These are phyloP conservation scores for Tritrichomonas foetus DNA, from an alignment of 208 protist genomes.

Conservation along the genomic window DNA sequence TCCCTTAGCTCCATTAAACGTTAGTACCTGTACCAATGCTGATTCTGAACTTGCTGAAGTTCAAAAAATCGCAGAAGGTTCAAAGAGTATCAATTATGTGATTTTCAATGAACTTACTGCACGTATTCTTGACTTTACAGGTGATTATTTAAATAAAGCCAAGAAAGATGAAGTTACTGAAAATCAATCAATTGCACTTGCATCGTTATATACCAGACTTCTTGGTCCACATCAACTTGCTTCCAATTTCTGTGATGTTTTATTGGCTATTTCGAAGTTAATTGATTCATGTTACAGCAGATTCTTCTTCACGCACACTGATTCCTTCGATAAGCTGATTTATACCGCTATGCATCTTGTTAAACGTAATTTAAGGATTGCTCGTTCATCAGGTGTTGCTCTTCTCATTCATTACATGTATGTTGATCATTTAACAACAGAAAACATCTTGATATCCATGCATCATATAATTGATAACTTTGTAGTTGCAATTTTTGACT, in stretches of 20 bases:
- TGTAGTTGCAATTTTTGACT: neutral
- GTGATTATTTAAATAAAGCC: neutral
- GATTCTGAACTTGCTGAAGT: too few species aligned
- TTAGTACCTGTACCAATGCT: too few species aligned
- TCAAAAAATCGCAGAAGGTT: too few species aligned
- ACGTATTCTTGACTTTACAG: neutral
- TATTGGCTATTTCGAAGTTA: neutral
- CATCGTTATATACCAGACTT: neutral
- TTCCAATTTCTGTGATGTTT: neutral
- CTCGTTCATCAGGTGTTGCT: neutral
- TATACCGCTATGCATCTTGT: neutral
- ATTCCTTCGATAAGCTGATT: neutral
- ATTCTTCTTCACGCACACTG: neutral
- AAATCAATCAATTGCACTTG: neutral
- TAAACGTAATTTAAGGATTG: neutral
- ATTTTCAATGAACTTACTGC: constrained; percentile 8
- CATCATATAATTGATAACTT: neutral
- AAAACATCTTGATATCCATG: neutral
- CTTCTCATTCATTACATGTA: neutral
- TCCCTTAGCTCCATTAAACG: neutral
- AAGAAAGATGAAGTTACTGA: neutral
- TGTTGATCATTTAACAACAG: constrained; percentile 12
- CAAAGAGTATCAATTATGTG: neutral
- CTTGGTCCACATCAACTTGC: neutral
- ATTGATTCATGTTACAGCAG: neutral